Percentiles rank a stretch among this genome's conserved stretches.
Conservation (phyloP, 1,284 basidiomycete species). For the Ganoderma resinaceum region DNA sequence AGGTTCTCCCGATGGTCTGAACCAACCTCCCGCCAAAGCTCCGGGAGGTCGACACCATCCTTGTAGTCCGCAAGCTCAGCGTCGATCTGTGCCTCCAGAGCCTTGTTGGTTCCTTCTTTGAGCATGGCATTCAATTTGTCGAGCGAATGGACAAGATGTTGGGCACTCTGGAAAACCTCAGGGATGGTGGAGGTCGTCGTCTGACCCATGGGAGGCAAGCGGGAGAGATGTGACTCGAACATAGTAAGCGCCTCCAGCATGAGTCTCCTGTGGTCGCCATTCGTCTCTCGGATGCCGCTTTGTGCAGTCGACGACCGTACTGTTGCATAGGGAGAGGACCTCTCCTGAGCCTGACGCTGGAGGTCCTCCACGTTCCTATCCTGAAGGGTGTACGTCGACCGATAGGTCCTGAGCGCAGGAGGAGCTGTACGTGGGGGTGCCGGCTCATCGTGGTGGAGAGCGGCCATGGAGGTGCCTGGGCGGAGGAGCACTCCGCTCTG, state of each 20-base stretch:
- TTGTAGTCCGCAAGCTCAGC: slow-evolving; percentile 64
- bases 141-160: slow-evolving; percentile 66
- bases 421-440: slow-evolving; percentile 45
- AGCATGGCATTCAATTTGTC: slow-evolving; percentile 70
- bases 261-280: slow-evolving; percentile 66
- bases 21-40: slow-evolving; percentile 72
- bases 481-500: slow-evolving; percentile 38
- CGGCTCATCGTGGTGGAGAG: slow-evolving; percentile 42
- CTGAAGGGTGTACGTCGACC: slow-evolving; percentile 37
- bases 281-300: slow-evolving; percentile 34
- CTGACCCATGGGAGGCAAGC: slow-evolving; percentile 53
- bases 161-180: slow-evolving; percentile 66
- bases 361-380: slow-evolving; percentile 31
- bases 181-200: slow-evolving; percentile 49
- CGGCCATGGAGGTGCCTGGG: slow-evolving; percentile 61
- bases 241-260: slow-evolving; percentile 72
- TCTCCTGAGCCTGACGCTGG: slow-evolving; percentile 27
- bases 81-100: slow-evolving; percentile 75
- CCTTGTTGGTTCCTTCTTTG: slow-evolving; percentile 57
- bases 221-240: slow-evolving; percentile 70
- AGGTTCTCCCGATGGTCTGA: slow-evolving; percentile 74
- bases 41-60: slow-evolving; percentile 49
- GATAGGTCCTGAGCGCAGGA: slow-evolving; percentile 43
- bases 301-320: slow-evolving; percentile 30
- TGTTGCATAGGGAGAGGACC: slow-evolving; percentile 35